Evolutionary conservation across 805 yeast genomes (phyloP).

Genomic region (Kazachstania martiniae): DNA sequence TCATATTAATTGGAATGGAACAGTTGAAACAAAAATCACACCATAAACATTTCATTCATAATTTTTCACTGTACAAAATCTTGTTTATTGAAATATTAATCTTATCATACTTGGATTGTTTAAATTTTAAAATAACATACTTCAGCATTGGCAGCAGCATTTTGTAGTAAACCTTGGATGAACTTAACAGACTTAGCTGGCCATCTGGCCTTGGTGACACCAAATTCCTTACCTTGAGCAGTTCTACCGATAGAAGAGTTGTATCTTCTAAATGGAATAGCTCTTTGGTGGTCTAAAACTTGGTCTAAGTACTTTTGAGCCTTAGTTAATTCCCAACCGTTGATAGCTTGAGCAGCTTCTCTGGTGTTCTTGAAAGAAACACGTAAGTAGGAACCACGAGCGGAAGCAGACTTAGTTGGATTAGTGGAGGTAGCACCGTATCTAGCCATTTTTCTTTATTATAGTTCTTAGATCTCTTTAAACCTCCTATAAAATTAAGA

Average conservation of each 20-base stretch:
- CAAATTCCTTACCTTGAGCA: slow-evolving; percentile 99
- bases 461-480: neutral
- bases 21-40: no score
- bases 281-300: slow-evolving; percentile 97
- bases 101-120: no score
- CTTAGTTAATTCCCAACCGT: slow-evolving; percentile 94
- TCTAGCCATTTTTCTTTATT: slow-evolving; percentile 83
- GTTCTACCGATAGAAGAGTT: slow-evolving; percentile 96
- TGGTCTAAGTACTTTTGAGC: slow-evolving; percentile 94
- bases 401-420: slow-evolving; percentile 99
- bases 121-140: no score
- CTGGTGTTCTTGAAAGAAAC: slow-evolving; percentile 99
- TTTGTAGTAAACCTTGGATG: slow-evolving; percentile 86
- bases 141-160: slow-evolving; percentile 99
- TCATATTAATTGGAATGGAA: no score
- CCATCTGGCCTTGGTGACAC: slow-evolving; percentile 99
- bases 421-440: slow-evolving; percentile 98
- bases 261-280: slow-evolving; percentile 98
- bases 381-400: slow-evolving; percentile 99
- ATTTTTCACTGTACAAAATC: no score
- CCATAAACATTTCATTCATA: no score
- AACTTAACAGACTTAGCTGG: slow-evolving; percentile 97
- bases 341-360: slow-evolving; percentile 97
- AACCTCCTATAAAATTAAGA: no score
- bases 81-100: no score